Evolutionary conservation across 257 asterid genomes (phyloP), one percentile per base, ranked within the genome.

Genomic region (Solanum medicagineum): DNA sequence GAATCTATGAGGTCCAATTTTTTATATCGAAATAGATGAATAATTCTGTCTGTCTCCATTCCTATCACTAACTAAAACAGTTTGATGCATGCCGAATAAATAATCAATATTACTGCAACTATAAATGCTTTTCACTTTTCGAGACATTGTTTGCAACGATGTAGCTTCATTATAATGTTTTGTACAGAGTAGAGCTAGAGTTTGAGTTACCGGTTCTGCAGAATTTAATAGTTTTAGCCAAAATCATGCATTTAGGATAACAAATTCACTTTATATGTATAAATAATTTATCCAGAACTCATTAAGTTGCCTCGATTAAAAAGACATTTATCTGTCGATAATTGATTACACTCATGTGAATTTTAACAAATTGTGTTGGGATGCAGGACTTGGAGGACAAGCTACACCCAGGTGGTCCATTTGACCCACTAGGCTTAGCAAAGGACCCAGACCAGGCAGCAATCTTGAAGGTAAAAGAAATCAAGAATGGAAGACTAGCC

Each of bases 331-430:
- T 57, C 63, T 57, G n/a, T 10, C 20, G 16, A 60, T 15, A 60
- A 22, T 60, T 60, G 68, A 60, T 60, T 60, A 4, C 14, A 60
- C 22, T 4, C 42, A 36, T 60, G 68, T n/a, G 32, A 7, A 24
- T 75, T 15, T 15, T 49, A 49, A 22, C 0, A 8, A 74, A 45
- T 74, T 75, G 81, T 49, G 19, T 84, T 2, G 36, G 4, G 51
- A 16, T 81, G 65, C 62, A 95, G 99, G 93, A 96, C 68, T 84
- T 96, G 81, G 99, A 96, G 91, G 98, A 96, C 98, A 94, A 89
- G 93, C 96, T 96, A 87, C 98, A 96, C 91, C 98, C 99, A 0
- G 98, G 99, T 49, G 99, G 99, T 73, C 99, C 98, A 15, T 96
- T 96, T 68, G 99, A 96, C 53, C 99, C 99, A 2, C 36, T 96